Evolutionary conservation across 2,329 filamentous ascomycete species (phyloP), one percentile per base, ranked within the genome.

Genomic region (Leptographium wingfieldii): DNA sequence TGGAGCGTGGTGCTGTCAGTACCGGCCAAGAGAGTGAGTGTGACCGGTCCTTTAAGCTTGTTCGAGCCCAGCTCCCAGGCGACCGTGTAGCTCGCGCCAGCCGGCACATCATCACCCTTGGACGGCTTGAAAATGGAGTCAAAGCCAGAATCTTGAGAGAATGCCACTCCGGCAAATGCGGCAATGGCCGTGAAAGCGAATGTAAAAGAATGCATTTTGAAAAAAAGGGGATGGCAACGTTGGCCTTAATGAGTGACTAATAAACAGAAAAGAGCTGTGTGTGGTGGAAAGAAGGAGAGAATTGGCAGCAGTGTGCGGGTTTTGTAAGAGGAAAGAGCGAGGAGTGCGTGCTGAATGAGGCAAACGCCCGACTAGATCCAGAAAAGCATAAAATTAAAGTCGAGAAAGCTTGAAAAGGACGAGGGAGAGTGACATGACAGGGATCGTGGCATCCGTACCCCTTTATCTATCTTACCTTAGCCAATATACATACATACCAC

Each of bases 21-120:
- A 54, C 82, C 83, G 61, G 79, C 78, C 59, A 85, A 72, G 61
- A 86, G 76, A 66, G 71, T 68, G 69, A 86, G 79, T 63, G 73
- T 73, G 67, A 82, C 71, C 52, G 72, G 69, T 59, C 72, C 74
- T 33, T 69, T 69, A 69, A 74, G 76, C 62, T 46, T 67, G 57
- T 71, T 67, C 14, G 54, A 33, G 59, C 72, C 68, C 43, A 73
- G 67, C 19, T 71, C 63, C 82, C 82, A 85, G 63, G 72, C 70
- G 68, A 85, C 75, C 60, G 71, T 71, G 67, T 76, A 79, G 54
- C 73, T 71, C 65, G 73, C 65, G 65, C 81, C 82, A 52, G 79
- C 77, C 33, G 69, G 58, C 63, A 84, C 63, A 56, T 70, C 63
- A 69, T 79, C 70, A 55, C 46, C 25, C 60, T 72, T 55, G 31